A percentile compares a stretch with the other conserved stretches of the same genome.
These are phyloP conservation scores for Nakazawaea populi DNA, from an alignment of 805 yeast genomes.

Conservation along the genomic window DNA sequence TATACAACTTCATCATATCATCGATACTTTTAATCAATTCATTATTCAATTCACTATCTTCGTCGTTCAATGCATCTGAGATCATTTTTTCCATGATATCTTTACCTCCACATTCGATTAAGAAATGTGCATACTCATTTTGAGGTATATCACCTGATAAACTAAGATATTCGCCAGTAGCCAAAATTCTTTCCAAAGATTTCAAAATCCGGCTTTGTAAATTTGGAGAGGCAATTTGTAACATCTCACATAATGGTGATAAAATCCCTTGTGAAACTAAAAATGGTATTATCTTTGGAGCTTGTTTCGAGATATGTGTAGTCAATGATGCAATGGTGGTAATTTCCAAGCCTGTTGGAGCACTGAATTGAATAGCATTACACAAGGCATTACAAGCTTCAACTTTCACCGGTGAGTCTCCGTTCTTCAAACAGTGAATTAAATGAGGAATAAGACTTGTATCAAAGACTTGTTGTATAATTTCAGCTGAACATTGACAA, in stretches of 20 bases:
- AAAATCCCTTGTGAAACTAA: constrained; percentile 9
- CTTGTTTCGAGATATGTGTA: constrained; percentile 1
- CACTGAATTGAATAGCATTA: constrained; percentile 10
- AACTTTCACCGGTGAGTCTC: not conserved
- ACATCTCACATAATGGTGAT: constrained; percentile 7
- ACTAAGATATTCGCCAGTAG: constrained; percentile 7
- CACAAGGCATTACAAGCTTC: constrained; percentile 10
- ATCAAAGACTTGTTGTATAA: constrained; percentile 8
- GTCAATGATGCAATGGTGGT: not conserved
- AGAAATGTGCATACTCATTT: constrained; percentile 7
- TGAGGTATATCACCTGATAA: constrained; percentile 1
- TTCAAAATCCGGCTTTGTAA: constrained; percentile 5
- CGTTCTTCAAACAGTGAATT: constrained; percentile 6
- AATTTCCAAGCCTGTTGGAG: not conserved
- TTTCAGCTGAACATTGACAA: constrained; percentile 6
- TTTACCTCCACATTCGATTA: constrained; percentile 8
- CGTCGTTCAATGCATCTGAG: constrained; percentile 4
- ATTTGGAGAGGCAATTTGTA: not conserved
- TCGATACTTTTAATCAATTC: constrained; percentile 4
- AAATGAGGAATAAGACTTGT: constrained; percentile 9
- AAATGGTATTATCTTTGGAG: constrained; percentile 9
- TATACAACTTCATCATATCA: not conserved
- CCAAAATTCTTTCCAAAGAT: constrained; percentile 9
- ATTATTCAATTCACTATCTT: constrained; percentile 5
- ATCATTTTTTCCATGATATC: constrained; percentile 7